Base-by-base conservation (phyloP, 2,329 filamentous ascomycete genomes). In the Pseudogymnoascus verrucosus region DNA sequence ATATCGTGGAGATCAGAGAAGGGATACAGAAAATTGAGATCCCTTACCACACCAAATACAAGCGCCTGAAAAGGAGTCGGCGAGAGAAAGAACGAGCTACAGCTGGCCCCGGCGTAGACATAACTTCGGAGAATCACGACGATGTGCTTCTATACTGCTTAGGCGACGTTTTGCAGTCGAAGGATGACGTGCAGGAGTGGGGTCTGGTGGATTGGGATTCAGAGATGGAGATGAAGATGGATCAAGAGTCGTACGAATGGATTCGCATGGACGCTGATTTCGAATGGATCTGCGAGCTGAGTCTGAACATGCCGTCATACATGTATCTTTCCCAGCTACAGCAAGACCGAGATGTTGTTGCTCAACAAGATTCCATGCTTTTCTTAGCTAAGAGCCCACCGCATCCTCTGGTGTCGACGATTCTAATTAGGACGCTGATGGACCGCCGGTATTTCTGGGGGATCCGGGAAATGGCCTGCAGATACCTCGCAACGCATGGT, bases 11-110 rank as follows among this genome's bases (percentile, higher is more conserved):
- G 71, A 96, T 99, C 73, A 92, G 92, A 65, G 92, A 97, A 69
- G 88, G 89, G 28, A 84, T 86, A 12, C 90, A 89, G 2, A 91
- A 89, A 73, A 90, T 98, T 65, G 93, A 97, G 66, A 97, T 99
- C 65, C 93, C 93, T 0, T 99, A 99, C 77, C 98, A 98, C 71
- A 99, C 95, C 0, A 99, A 99, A 74, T 99, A 99, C 78, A 99
- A 98, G 78, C 88, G 96, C 7, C 82, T 99, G 2, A 99, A 99
- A 79, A 83, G 93, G 57, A 97, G 90, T 65, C 85, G 89, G 51
- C 82, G 90, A 34, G 86, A 93, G 73, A 92, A 92, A 73, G 91
- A 96, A 74, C 86, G 90, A 65, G 86, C 84, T 21, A 83, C 83
- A 40, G 85, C 83, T 60, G 85, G 81, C 23, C 82, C 79, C 47